Base-by-base conservation (phyloP, 75 land plant species). In the Larix kaempferi region DNA sequence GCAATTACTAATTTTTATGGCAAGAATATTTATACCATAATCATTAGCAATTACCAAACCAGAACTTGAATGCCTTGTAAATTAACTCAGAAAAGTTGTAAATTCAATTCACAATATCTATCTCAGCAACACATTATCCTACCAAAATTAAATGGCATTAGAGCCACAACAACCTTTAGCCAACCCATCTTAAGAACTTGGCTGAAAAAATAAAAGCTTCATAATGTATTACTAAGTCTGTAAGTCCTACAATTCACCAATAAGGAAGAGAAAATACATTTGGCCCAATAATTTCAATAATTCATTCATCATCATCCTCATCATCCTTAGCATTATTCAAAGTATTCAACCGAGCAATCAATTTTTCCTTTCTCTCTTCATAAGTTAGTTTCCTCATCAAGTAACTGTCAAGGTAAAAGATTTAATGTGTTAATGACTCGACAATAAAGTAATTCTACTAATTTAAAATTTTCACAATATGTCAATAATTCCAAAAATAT, bases 351-450 rank as follows among this genome's bases (percentile, higher is more conserved):
- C 96, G 64, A 29, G 87, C 88, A 61, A 93, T 86, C 79, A 93
- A 80, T 63, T 83, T 88, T 1, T 86, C 84, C 78, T 88, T 91
- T 77, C 96, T 88, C 75, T 93, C 89, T 33, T 91, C 94, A 41
- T 93, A 93, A 0, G 94, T 89, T 29, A 93, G 74, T 81, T 89
- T 93, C 89, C 89, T 89, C 74, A 84, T 76, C 78, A 91, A 87
- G 85, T 76, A 91, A 71, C 96, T 93, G 86, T n/a, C 72, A 69
- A n/a, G 39, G 7, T 0, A 4, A 3, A 41, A 16, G 41, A 41
- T 69, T 39, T 35, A 0, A 3, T 39, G n/a, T 5, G 3, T 16
- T 58, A 58, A 58, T 7, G 8, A 44, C 52, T 44, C 7, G 8
- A 44, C 6, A 44, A 44, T 44, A 7, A 44, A 44, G 8, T 7